Evolutionary conservation across 1,139 yeast species (phyloP).

Genomic region (Suhomyces taliae): DNA sequence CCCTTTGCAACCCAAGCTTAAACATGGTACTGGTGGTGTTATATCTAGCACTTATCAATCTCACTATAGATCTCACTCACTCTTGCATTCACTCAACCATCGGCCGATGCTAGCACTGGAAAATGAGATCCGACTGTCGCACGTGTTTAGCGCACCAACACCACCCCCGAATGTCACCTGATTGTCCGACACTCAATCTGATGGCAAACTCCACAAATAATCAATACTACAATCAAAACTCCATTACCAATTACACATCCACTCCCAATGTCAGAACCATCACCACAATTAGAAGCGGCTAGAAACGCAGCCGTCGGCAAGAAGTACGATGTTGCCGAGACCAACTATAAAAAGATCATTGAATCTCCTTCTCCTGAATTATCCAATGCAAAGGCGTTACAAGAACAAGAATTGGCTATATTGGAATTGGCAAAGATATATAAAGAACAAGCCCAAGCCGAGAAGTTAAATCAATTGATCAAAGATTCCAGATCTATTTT

Average conservation of each 20-base stretch:
- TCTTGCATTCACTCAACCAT: too few relatives aligned
- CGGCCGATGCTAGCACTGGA: too few relatives aligned
- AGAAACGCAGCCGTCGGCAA: constrained; percentile 52
- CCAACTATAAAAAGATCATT: constrained; percentile 48
- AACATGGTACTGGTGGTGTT: not conserved
- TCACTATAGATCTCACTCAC: too few relatives aligned
- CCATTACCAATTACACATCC: not conserved
- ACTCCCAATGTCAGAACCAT: constrained; percentile 19
- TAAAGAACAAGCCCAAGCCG: constrained; percentile 42
- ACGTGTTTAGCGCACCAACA: not conserved
- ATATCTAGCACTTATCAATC: too few relatives aligned
- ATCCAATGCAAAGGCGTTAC: constrained; percentile 29
- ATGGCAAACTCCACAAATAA: constrained; percentile 13
- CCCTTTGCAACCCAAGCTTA: constrained; percentile 3
- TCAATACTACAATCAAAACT: not conserved
- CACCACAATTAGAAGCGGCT: constrained; percentile 52
- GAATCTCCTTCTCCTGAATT: constrained; percentile 32
- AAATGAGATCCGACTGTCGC: not conserved
- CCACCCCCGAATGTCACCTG: not conserved
- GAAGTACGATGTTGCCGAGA: constrained; percentile 57
- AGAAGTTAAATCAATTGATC: constrained; percentile 60
- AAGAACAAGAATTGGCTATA: constrained; percentile 63
- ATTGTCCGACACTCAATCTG: constrained; percentile 2
- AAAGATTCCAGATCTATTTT: constrained; percentile 69
- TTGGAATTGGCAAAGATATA: constrained; percentile 64